phyloP scores from a whole-genome alignment of 1,284 basidiomycete genomes.

The Cutaneotrichosporon arboriforme region DNA sequence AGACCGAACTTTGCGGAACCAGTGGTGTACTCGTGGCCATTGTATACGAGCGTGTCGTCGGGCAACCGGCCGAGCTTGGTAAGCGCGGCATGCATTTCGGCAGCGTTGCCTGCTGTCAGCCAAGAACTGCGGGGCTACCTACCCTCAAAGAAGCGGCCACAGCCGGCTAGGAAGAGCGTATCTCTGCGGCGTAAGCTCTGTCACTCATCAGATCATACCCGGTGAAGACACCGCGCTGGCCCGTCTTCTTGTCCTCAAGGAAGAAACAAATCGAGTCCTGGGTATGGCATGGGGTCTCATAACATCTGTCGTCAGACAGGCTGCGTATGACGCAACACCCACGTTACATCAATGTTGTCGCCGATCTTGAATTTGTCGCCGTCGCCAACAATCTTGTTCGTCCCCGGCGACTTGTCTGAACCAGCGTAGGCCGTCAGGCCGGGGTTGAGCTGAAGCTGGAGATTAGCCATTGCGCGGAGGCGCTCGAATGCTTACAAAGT shows the following conservation, averaged over 20 bases:
- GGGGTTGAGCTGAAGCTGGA: slow-evolving; percentile 50
- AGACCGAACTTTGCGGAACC: slow-evolving; percentile 53
- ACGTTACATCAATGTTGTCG: slow-evolving; percentile 67
- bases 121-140: not conserved
- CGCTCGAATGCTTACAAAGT: slow-evolving; percentile 47
- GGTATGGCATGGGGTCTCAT: slow-evolving; percentile 93
- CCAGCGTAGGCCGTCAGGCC: slow-evolving; percentile 76
- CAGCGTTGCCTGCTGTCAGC: slow-evolving; percentile 58
- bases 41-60: slow-evolving; percentile 73
- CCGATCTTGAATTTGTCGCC: slow-evolving; percentile 69
- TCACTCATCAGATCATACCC: slow-evolving; percentile 53
- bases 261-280: slow-evolving; percentile 93
- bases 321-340: not conserved
- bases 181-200: slow-evolving; percentile 52
- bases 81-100: slow-evolving; percentile 78
- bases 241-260: slow-evolving; percentile 61
- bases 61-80: slow-evolving; percentile 72
- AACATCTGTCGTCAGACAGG: slow-evolving; percentile 56
- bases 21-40: slow-evolving; percentile 87
- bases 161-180: slow-evolving; percentile 89
- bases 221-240: slow-evolving; percentile 73
- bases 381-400: slow-evolving; percentile 71
- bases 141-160: slow-evolving; percentile 91
- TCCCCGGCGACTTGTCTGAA: slow-evolving; percentile 61
- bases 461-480: not conserved